Percentiles rank a stretch among this genome's conserved stretches.
Evolutionary conservation across 2,329 filamentous ascomycete genomes (phyloP).

Genomic region (Botrytis hyacinthi): DNA sequence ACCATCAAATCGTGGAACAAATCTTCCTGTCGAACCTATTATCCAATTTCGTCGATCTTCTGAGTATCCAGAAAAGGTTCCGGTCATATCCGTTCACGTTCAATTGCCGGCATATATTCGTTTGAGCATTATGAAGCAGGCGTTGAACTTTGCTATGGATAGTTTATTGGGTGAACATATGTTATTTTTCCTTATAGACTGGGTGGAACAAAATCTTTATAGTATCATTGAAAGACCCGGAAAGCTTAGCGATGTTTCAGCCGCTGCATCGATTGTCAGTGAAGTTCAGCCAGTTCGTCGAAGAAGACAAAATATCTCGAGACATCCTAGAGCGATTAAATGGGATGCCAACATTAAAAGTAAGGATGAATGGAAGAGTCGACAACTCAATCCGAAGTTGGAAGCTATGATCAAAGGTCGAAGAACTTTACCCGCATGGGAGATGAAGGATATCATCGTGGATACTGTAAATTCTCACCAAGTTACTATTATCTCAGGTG

Average conservation of each 20-base stretch:
- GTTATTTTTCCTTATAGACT: conserved; percentile 87
- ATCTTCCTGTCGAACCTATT: conserved; percentile 51
- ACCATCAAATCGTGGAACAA: conserved; percentile 51
- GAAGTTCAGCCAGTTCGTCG: conserved; percentile 42
- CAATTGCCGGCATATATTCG: conserved; percentile 89
- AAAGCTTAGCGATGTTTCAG: conserved; percentile 77
- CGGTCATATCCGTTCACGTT: conserved; percentile 67
- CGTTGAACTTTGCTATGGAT: conserved; percentile 67
- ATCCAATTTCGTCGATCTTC: conserved; percentile 69
- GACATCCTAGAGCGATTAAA: conserved; percentile 57
- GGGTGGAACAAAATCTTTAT: conserved; percentile 83
- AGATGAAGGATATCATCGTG: conserved; percentile 73
- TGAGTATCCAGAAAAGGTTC: conserved; percentile 67
- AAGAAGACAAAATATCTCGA: conserved; percentile 40
- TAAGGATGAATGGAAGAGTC: conserved; percentile 65
- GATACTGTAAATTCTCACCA: conserved; percentile 72
- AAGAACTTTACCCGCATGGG: conserved; percentile 82
- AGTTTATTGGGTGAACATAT: conserved; percentile 80
- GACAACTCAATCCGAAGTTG: conserved; percentile 63
- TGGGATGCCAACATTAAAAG: conserved; percentile 62
- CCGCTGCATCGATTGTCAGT: conserved; percentile 66
- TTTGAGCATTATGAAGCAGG: conserved; percentile 78
- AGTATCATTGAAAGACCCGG: conserved; percentile 83
- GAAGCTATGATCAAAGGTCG: conserved; percentile 73
- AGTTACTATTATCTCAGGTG: conserved; percentile 94